Conservation (phyloP, 176 grass and related monocot species). For the Eremochloa ophiuroides region DNA sequence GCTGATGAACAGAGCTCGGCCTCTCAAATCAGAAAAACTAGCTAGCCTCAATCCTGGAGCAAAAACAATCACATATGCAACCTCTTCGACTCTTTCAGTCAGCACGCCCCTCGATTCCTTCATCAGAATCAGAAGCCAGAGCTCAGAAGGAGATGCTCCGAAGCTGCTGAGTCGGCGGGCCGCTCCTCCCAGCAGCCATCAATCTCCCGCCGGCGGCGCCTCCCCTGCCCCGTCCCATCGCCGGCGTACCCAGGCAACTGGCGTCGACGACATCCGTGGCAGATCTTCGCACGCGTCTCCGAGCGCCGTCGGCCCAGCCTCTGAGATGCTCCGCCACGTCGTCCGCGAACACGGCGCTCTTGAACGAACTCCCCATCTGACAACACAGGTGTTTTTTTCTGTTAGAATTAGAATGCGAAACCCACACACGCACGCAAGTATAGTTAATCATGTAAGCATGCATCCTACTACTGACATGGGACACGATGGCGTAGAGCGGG, state of each 20-base stretch:
- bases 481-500: conserved; percentile 79
- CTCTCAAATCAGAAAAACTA: neutral
- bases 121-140: neutral
- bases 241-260: neutral
- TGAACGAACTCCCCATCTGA: conserved; percentile 87
- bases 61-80: neutral
- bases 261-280: neutral
- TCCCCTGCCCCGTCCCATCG: neutral
- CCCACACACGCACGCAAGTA: neutral
- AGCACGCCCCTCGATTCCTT: neutral
- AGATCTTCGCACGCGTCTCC: neutral
- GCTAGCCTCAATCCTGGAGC: neutral
- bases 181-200: neutral
- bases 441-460: neutral
- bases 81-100: neutral
- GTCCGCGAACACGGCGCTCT: conserved; percentile 72
- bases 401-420: neutral
- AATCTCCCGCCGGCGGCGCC: neutral
- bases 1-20: too few relatives aligned
- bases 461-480: conserved; percentile 48
- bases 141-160: conserved; percentile 11
- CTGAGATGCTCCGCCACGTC: conserved; percentile 29
- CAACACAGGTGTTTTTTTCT: neutral
- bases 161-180: neutral
- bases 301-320: conserved; percentile 12